phyloP scores from a whole-genome alignment of 2,329 filamentous ascomycete genomes.

The Colletotrichum spaethianum region DNA sequence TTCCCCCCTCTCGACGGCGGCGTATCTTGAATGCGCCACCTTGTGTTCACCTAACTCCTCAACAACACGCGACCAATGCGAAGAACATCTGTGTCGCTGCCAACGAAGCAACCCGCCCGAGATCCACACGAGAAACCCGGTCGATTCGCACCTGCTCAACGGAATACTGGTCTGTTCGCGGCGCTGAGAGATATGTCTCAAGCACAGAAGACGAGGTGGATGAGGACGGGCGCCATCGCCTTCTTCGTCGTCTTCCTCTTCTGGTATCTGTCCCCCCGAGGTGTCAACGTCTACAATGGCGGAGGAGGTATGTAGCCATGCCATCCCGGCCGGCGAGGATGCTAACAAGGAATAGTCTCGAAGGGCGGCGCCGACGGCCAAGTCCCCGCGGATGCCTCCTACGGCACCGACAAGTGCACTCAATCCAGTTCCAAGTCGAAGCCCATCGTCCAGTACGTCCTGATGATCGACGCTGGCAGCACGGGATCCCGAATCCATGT shows the following conservation, averaged over 20 bases:
- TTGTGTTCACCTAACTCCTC: conserved; percentile 39
- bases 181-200: conserved; percentile 67
- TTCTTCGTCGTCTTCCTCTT: conserved; percentile 73
- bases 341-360: conserved; percentile 44
- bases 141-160: conserved; percentile 67
- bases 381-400: conserved; percentile 70
- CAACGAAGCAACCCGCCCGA: conserved; percentile 71
- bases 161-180: conserved; percentile 63
- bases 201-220: conserved; percentile 75
- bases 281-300: conserved; percentile 67
- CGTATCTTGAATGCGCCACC: conserved; percentile 41
- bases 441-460: conserved; percentile 95
- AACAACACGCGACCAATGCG: conserved; percentile 62
- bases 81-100: conserved; percentile 75
- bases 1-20: conserved; percentile 16
- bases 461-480: conserved; percentile 99
- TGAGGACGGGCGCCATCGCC: conserved; percentile 75
- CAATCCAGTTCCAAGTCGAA: conserved; percentile 89
- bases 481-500: conserved; percentile 98
- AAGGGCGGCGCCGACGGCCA: conserved; percentile 59
- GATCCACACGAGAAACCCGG: conserved; percentile 77
- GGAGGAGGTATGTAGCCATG: conserved; percentile 52
- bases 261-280: conserved; percentile 74
- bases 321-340: conserved; percentile 4
- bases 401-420: conserved; percentile 81